Base-by-base conservation (phyloP, 2,329 filamentous ascomycete species). In the Fusarium pilosicola region DNA sequence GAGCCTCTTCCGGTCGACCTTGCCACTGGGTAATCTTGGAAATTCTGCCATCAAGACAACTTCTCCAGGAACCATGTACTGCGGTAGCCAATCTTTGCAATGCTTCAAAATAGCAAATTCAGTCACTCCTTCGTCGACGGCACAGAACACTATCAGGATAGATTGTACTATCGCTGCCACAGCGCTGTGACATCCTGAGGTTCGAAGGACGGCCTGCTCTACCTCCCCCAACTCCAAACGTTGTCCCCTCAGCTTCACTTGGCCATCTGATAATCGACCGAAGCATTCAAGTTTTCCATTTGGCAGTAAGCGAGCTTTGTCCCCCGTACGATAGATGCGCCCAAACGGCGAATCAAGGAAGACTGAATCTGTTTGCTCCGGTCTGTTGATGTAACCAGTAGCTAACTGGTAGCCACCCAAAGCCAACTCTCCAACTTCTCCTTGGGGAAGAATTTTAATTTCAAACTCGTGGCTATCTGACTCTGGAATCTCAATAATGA, bases 161-260 rank as follows among this genome's bases (percentile, higher is more conserved):
- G 91, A 90, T 6, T 88, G 85, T 34, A 94, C 83, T 4, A 97
- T 90, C 32, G 90, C 86, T 5, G 91, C 93, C 20, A 91, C 87
- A 3, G 90, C 91, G 52, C 88, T 88, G 69, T 91, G 90, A 52
- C 94, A 91, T 2, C 88, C 89, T 1, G 84, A 78, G 1, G 89
- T 87, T 62, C 88, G 88, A 49, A 92, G 85, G 6, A 91, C 86
- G 2, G 89, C 92, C 74, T 94, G 89, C 78, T 96, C 93, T 26
- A 95, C 86, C 78, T 95, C 94, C 1, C 93, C 93, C 9, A 96
- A 88, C 78, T 96, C 93, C 57, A 97, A 88, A 55, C 94, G 88
- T 81, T 97, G 95, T 3, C 95, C 95, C 60, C 94, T 89, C 13
- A 97, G 86, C 81, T 97, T 97, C 57, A 97, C 91, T 80, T 98